Conservation (phyloP, 345 rosid species). For the Raphanus raphanistrum region DNA sequence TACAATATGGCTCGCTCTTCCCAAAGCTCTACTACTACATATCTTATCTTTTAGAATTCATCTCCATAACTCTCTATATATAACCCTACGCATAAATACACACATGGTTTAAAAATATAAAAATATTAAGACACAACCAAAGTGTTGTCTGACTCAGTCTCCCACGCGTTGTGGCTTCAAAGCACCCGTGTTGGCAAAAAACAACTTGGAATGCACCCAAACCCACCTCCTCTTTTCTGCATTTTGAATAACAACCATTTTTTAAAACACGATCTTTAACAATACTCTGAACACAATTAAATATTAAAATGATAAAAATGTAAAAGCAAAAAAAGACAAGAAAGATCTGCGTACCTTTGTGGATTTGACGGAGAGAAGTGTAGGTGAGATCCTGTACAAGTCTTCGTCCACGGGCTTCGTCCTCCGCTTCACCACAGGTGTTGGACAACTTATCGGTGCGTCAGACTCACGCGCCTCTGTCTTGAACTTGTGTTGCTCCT, state of each 20-base stretch:
- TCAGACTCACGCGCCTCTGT: conserved; percentile 27
- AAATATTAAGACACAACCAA: background rate
- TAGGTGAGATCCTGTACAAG: conserved; percentile 81
- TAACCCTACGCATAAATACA: conserved; percentile 13
- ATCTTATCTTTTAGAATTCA: background rate
- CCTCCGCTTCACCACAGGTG: conserved; percentile 33
- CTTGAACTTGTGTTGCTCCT: background rate
- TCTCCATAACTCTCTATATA: background rate
- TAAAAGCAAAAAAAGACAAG: no score
- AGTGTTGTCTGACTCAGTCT: conserved; percentile 26
- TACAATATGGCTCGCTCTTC: conserved; percentile 12
- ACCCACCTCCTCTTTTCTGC: conserved; percentile 63
- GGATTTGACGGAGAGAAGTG: conserved; percentile 59
- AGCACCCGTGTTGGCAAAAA: conserved; percentile 57
- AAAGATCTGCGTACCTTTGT: conserved; percentile 44
- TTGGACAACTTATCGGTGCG: conserved; percentile 31
- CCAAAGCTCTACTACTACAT: background rate
- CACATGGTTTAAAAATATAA: conserved; percentile 5
- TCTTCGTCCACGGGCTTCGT: conserved; percentile 85
- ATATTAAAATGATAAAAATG: no score
- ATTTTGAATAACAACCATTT: conserved; percentile 4
- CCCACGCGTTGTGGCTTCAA: conserved; percentile 39
- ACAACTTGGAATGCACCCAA: conserved; percentile 81
- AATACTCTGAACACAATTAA: background rate
- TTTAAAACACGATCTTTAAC: background rate